phyloP scores from a whole-genome alignment of 192 early-diverging fungal genomes.

The Coemansia sp. region DNA sequence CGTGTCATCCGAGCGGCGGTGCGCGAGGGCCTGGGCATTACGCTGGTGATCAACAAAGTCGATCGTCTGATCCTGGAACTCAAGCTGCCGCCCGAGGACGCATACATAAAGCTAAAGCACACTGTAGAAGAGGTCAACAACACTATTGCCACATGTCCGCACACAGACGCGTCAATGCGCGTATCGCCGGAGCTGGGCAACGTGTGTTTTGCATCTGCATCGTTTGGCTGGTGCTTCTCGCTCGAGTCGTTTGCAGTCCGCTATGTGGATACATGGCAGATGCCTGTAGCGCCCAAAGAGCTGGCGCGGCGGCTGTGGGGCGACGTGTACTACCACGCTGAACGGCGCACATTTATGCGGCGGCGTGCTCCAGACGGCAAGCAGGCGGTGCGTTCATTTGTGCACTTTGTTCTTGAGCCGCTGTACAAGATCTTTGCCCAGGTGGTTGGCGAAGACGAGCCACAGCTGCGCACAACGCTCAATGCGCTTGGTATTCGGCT shows the following conservation, averaged over 20 bases:
- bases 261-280: slow-evolving; percentile 79
- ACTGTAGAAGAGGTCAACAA: slow-evolving; percentile 95
- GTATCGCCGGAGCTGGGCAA: slow-evolving; percentile 94
- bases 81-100: slow-evolving; percentile 93
- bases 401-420: slow-evolving; percentile 94
- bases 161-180: slow-evolving; percentile 37
- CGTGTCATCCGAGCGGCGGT: slow-evolving; percentile 80
- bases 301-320: slow-evolving; percentile 96
- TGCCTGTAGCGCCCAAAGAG: slow-evolving; percentile 57
- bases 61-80: slow-evolving; percentile 97
- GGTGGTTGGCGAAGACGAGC: slow-evolving; percentile 53
- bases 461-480: slow-evolving; percentile 69
- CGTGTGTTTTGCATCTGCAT: slow-evolving; percentile 88
- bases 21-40: slow-evolving; percentile 73
- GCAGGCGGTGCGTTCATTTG: slow-evolving; percentile 76
- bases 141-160: slow-evolving; percentile 57
- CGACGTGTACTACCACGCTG: slow-evolving; percentile 85
- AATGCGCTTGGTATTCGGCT: slow-evolving; percentile 78
- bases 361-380: slow-evolving; percentile 57
- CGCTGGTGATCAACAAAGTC: slow-evolving; percentile 95
- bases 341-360: slow-evolving; percentile 78
- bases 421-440: slow-evolving; percentile 92
- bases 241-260: slow-evolving; percentile 87
- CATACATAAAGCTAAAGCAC: slow-evolving; percentile 94
- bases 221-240: slow-evolving; percentile 93